Evolutionary conservation across 2,329 filamentous ascomycete species (phyloP).

Genomic region (Gliomastix tumulicola): DNA sequence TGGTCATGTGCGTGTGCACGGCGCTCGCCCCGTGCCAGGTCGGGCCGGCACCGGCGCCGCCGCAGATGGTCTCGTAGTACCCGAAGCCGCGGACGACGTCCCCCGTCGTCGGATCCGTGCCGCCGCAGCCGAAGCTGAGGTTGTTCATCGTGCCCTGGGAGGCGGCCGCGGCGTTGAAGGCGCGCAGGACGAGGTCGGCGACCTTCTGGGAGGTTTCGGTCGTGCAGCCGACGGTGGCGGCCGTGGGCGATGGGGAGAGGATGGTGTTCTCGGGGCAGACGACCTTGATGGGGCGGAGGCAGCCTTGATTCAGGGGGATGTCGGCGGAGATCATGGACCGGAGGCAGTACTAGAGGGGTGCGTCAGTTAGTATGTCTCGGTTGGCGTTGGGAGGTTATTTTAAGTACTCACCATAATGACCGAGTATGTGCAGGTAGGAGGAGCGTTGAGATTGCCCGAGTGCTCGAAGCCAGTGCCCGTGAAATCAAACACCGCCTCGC

Average conservation of each 20-base stretch:
- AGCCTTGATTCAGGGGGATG: slow-evolving; percentile 83
- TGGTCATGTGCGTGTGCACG: slow-evolving; percentile 77
- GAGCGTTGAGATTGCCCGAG: slow-evolving; percentile 24
- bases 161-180: slow-evolving; percentile 73
- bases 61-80: slow-evolving; percentile 79
- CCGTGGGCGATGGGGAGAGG: slow-evolving; percentile 66
- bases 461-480: slow-evolving; percentile 21
- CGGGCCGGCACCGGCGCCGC: slow-evolving; percentile 65
- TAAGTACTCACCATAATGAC: slow-evolving; percentile 58
- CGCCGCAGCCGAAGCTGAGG: slow-evolving; percentile 76
- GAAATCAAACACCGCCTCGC: slow-evolving; percentile 63
- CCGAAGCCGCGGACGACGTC: slow-evolving; percentile 55
- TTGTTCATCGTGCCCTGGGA: slow-evolving; percentile 80
- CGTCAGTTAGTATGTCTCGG: no score
- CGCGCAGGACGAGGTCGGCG: slow-evolving; percentile 75
- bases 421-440: slow-evolving; percentile 22
- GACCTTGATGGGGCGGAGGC: slow-evolving; percentile 69
- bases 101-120: slow-evolving; percentile 52
- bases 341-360: slow-evolving; percentile 64
- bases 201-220: slow-evolving; percentile 75
- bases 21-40: slow-evolving; percentile 66
- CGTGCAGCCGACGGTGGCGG: slow-evolving; percentile 78
- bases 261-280: slow-evolving; percentile 66
- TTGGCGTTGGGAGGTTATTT: no score
- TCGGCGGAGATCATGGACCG: slow-evolving; percentile 74